phyloP scores from a whole-genome alignment of 2,329 filamentous ascomycete genomes.

The Fusarium avenaceum region DNA sequence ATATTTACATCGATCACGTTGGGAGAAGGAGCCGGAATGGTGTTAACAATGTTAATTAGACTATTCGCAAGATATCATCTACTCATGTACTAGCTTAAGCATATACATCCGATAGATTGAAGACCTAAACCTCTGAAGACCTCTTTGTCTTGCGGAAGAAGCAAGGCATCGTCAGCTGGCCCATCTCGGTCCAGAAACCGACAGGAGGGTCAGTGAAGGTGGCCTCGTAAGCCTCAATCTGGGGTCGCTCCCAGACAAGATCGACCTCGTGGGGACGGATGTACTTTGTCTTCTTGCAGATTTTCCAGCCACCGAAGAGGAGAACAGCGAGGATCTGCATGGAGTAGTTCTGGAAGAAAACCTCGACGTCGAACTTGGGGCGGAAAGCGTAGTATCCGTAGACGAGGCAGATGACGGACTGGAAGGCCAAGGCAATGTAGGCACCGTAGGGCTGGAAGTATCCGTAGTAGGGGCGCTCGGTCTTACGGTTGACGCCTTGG shows the following conservation, averaged over 20 bases:
- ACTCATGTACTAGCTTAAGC: conserved; percentile 1
- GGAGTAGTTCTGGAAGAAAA: conserved; percentile 66
- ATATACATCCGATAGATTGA: background rate
- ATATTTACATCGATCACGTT: too few relatives aligned
- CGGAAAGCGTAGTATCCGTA: conserved; percentile 68
- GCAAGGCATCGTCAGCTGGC: conserved; percentile 57
- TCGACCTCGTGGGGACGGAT: conserved; percentile 68
- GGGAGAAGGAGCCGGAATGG: background rate
- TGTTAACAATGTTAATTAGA: conserved; percentile 11
- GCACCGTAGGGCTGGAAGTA: conserved; percentile 53
- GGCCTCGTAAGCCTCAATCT: conserved; percentile 69
- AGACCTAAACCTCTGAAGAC: conserved; percentile 15
- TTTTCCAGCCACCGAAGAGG: conserved; percentile 71
- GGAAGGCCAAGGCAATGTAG: conserved; percentile 58
- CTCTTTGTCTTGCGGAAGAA: conserved; percentile 51
- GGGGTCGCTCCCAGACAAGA: conserved; percentile 69
- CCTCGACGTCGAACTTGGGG: conserved; percentile 60
- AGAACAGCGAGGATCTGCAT: conserved; percentile 68
- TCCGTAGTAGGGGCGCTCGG: conserved; percentile 70
- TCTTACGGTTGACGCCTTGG: conserved; percentile 64
- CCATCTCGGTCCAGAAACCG: conserved; percentile 68
- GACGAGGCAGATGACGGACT: conserved; percentile 59
- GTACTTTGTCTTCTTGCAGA: conserved; percentile 69
- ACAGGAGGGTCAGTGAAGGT: conserved; percentile 62
- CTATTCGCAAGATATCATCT: conserved; percentile 21